These are phyloP conservation scores for Claviceps paspali DNA, from an alignment of 2,329 filamentous ascomycete species.

Conservation along the genomic window DNA sequence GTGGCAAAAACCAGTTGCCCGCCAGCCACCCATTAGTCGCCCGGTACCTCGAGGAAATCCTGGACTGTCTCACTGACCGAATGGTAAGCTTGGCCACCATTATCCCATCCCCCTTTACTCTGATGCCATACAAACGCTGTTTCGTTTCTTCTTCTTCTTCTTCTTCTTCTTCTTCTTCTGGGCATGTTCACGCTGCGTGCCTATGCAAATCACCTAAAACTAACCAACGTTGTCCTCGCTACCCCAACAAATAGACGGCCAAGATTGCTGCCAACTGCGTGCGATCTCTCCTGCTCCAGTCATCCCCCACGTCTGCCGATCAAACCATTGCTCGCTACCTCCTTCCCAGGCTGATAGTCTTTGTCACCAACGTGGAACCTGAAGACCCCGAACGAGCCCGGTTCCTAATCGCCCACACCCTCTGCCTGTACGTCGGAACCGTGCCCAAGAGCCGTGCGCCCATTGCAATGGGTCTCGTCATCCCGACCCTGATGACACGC, in stretches of 20 bases:
- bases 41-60: slow-evolving; percentile 62
- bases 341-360: slow-evolving; percentile 59
- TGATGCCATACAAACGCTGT: too few species aligned
- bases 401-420: slow-evolving; percentile 52
- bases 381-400: slow-evolving; percentile 72
- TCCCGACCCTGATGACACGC: slow-evolving; percentile 61
- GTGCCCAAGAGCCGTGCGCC: slow-evolving; percentile 30
- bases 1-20: slow-evolving; percentile 57
- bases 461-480: slow-evolving; percentile 57
- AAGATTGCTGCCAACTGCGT: slow-evolving; percentile 86
- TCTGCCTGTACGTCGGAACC: slow-evolving; percentile 53
- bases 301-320: slow-evolving; percentile 47
- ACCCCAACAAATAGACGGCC: slow-evolving; percentile 39
- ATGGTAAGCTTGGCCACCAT: too few species aligned
- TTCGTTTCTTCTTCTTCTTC: neutral
- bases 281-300: slow-evolving; percentile 62
- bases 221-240: neutral
- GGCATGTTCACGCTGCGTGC: neutral
- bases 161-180: neutral
- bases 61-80: slow-evolving; percentile 68
- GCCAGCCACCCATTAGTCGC: slow-evolving; percentile 60
- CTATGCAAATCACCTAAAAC: neutral
- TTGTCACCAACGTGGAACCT: slow-evolving; percentile 52
- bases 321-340: slow-evolving; percentile 61
- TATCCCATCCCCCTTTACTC: too few species aligned